phyloP scores from a whole-genome alignment of 805 yeast species.

The Wickerhamiella sergipiensis region DNA sequence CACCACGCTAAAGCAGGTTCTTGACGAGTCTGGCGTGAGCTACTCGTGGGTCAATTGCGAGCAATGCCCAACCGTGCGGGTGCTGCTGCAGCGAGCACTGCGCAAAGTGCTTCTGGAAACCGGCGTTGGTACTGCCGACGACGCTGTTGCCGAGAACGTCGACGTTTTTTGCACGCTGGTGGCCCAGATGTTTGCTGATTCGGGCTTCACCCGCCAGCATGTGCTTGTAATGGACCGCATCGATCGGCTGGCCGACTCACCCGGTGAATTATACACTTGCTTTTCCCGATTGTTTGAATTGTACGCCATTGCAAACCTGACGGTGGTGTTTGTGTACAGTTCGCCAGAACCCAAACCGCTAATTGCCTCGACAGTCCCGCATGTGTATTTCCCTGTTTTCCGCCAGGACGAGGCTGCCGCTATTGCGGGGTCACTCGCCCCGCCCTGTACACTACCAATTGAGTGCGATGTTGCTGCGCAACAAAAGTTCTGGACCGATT shows the following conservation, averaged over 20 bases:
- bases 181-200: conserved; percentile 26
- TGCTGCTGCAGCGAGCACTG: conserved; percentile 35
- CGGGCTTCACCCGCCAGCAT: conserved; percentile 20
- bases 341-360: conserved; percentile 32
- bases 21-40: conserved; percentile 21
- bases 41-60: conserved; percentile 33
- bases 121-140: conserved; percentile 16
- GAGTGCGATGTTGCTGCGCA: neutral
- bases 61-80: conserved; percentile 34
- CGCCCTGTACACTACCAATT: neutral
- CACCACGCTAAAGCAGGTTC: conserved; percentile 23
- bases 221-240: conserved; percentile 38
- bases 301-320: conserved; percentile 24
- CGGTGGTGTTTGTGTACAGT: conserved; percentile 31
- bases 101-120: conserved; percentile 24
- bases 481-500: conserved; percentile 30
- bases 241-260: conserved; percentile 34
- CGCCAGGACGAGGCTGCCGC: conserved; percentile 26
- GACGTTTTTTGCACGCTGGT: conserved; percentile 30
- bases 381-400: conserved; percentile 32
- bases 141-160: conserved; percentile 29
- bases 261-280: conserved; percentile 29
- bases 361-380: conserved; percentile 31
- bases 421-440: conserved; percentile 19
- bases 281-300: conserved; percentile 32